Conservation (phyloP, 2,329 filamentous ascomycete genomes). For the Apiospora pterosperma region DNA sequence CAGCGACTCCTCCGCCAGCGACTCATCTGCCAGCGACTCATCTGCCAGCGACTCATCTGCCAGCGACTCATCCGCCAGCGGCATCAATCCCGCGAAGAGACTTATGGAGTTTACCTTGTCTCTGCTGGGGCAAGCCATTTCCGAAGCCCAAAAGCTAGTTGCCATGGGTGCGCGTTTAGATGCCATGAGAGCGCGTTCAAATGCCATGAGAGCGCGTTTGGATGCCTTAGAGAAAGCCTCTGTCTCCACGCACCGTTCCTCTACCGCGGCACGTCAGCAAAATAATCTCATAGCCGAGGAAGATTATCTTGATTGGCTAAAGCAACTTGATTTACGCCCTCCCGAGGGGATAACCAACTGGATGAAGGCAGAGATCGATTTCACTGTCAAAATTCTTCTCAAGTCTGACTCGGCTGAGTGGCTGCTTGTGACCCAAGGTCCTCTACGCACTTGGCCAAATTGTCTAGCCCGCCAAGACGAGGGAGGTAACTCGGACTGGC, state of each 20-base stretch:
- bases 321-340: background rate
- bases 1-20: too few species aligned
- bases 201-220: background rate
- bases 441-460: background rate
- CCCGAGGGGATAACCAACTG: background rate
- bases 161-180: too few species aligned
- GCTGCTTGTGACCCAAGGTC: background rate
- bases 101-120: too few species aligned
- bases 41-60: too few species aligned
- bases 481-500: fast-evolving
- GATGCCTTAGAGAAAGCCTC: background rate
- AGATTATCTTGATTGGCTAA: background rate
- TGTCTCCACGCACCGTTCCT: background rate
- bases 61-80: background rate
- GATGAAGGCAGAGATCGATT: background rate
- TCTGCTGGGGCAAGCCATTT: too few species aligned
- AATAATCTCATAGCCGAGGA: too few species aligned
- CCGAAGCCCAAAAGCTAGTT: too few species aligned
- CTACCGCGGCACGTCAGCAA: fast-evolving
- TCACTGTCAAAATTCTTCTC: background rate
- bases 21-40: background rate
- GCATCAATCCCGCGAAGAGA: background rate
- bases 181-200: too few species aligned
- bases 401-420: background rate
- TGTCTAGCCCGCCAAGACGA: too few species aligned